phyloP scores from a whole-genome alignment of 2,329 filamentous ascomycete genomes.

The Ophiocordyceps camponoti-rufipedis region DNA sequence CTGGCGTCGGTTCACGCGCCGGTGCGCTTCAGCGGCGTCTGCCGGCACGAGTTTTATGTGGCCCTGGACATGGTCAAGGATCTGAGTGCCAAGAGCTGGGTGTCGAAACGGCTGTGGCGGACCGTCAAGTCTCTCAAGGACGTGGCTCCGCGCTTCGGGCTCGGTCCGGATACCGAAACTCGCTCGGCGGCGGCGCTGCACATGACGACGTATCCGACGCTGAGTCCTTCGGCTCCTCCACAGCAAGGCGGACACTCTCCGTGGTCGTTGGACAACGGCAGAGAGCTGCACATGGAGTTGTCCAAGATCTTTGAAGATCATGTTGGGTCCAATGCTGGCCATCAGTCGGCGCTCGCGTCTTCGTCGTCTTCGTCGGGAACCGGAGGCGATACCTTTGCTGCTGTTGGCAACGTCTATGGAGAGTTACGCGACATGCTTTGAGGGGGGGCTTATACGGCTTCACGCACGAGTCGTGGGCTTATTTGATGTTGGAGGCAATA shows the following conservation, averaged over 20 bases:
- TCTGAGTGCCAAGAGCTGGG: slow-evolving; percentile 51
- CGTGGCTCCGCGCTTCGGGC: slow-evolving; percentile 50
- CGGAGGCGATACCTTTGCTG: slow-evolving; percentile 7
- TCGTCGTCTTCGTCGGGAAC: slow-evolving; percentile 7
- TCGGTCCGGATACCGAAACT: slow-evolving; percentile 28
- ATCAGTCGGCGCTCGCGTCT: background rate
- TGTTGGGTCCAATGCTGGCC: slow-evolving; percentile 13
- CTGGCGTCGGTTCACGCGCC: slow-evolving; percentile 61
- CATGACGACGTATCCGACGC: slow-evolving; percentile 27
- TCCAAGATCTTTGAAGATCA: slow-evolving; percentile 25
- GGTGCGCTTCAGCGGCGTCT: slow-evolving; percentile 47
- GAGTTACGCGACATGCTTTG: slow-evolving; percentile 20
- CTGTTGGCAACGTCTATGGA: slow-evolving; percentile 16
- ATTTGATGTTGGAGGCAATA: too few relatives aligned
- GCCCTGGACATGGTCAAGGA: slow-evolving; percentile 58
- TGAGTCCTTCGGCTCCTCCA: slow-evolving; percentile 8
- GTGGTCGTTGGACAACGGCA: slow-evolving; percentile 22
- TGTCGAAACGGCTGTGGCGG: slow-evolving; percentile 56
- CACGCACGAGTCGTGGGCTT: background rate
- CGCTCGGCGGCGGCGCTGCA: slow-evolving; percentile 33
- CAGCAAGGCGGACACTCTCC: slow-evolving; percentile 7
- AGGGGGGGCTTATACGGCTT: background rate
- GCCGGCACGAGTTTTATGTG: slow-evolving; percentile 63
- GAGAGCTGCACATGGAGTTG: slow-evolving; percentile 34
- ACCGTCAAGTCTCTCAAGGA: slow-evolving; percentile 54